Conservation (phyloP, 176 grass and related monocot genomes). For the Hyparrhenia diplandra region DNA sequence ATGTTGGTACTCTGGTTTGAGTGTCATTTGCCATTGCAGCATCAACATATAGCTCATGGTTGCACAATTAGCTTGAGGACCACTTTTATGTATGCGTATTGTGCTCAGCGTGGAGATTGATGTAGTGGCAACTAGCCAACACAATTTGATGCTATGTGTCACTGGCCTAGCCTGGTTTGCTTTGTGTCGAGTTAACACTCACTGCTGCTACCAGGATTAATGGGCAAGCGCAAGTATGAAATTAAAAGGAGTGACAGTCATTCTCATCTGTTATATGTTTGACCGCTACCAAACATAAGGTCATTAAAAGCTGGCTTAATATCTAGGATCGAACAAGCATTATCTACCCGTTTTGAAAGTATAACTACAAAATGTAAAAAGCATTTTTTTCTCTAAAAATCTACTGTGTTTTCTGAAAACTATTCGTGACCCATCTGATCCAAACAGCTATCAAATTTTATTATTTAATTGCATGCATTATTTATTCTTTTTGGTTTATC, state of each 20-base stretch:
- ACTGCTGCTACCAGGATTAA: background rate
- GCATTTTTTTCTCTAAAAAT: background rate
- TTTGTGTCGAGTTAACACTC: background rate
- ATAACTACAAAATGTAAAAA: background rate
- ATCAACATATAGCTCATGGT: background rate
- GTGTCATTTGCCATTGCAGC: background rate
- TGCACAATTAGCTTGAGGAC: background rate
- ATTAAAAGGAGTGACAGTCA: background rate
- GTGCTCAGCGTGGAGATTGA: background rate
- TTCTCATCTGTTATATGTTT: background rate
- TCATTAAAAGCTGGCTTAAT: background rate
- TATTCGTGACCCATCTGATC: background rate
- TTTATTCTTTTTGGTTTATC: conserved; percentile 3
- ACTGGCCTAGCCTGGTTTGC: background rate
- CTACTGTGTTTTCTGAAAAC: background rate
- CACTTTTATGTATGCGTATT: background rate
- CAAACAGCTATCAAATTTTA: background rate
- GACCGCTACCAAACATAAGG: background rate
- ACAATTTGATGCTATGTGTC: background rate
- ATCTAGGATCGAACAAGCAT: background rate
- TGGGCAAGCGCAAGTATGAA: background rate
- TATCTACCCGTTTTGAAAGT: background rate
- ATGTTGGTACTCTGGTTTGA: background rate
- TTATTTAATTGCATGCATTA: background rate
- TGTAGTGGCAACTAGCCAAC: background rate